Conservation (phyloP, 2,329 filamentous ascomycete species). For the Xylariaceae sp. region DNA sequence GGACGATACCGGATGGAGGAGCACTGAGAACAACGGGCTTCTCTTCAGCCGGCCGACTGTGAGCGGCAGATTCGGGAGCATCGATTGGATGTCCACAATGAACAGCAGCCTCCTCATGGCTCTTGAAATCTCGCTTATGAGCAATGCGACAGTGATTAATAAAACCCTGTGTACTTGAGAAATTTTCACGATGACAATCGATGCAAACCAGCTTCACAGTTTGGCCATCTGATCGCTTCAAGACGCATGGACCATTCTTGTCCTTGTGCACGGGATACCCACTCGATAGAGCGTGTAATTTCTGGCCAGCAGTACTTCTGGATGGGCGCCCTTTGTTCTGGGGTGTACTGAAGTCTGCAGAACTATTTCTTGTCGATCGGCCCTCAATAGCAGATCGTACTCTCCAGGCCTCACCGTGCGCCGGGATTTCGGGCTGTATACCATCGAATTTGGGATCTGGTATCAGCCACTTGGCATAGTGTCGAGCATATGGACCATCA, state of each 20-base stretch:
- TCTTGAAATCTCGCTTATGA: constrained; percentile 89
- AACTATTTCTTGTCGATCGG: constrained; percentile 74
- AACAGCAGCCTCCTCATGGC: constrained; percentile 88
- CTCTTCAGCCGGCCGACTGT: constrained; percentile 43
- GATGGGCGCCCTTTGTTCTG: constrained; percentile 47
- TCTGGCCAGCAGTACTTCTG: constrained; percentile 53
- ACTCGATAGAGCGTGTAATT: constrained; percentile 64
- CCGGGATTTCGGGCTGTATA: constrained; percentile 44
- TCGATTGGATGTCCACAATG: constrained; percentile 83
- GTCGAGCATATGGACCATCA: constrained; percentile 88
- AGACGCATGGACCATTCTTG: constrained; percentile 75
- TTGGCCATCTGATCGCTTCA: constrained; percentile 81
- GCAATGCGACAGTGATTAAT: constrained; percentile 98
- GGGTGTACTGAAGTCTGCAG: constrained; percentile 48
- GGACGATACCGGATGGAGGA: constrained; percentile 50
- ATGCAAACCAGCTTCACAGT: constrained; percentile 87
- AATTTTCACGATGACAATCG: constrained; percentile 85
- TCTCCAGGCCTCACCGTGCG: constrained; percentile 38
- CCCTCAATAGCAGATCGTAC: constrained; percentile 57
- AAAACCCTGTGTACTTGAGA: constrained; percentile 96
- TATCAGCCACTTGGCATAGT: constrained; percentile 94
- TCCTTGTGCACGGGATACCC: constrained; percentile 73
- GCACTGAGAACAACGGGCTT: constrained; percentile 27
- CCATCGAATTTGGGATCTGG: constrained; percentile 85
- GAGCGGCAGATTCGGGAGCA: constrained; percentile 42